Evolutionary conservation across 805 yeast species (phyloP).

Genomic region (Hanseniaspora jakobsenii): DNA sequence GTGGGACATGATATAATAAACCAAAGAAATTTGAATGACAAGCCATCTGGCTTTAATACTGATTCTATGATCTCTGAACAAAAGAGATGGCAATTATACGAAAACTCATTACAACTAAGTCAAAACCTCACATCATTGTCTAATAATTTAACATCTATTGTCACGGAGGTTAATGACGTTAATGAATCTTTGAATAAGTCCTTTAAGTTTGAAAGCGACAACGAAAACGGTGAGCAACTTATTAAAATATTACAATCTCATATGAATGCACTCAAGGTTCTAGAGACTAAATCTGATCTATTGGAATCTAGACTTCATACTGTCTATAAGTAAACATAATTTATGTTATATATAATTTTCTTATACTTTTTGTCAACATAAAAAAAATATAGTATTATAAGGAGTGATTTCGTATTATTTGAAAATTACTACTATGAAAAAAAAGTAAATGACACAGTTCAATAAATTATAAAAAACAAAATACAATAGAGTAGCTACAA

Average conservation of each 20-base stretch:
- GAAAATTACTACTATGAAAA: too few relatives aligned
- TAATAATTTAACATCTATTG: slow-evolving; percentile 58
- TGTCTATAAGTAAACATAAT: slow-evolving; percentile 17
- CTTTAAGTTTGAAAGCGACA: slow-evolving; percentile 25
- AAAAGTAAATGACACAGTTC: too few relatives aligned
- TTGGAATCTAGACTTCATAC: slow-evolving; percentile 54
- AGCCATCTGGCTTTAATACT: slow-evolving; percentile 40
- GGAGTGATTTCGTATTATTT: too few relatives aligned
- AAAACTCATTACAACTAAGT: slow-evolving; percentile 72
- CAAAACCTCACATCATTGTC: slow-evolving; percentile 71
- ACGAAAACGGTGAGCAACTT: slow-evolving; percentile 44
- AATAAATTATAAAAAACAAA: too few relatives aligned
- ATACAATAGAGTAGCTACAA: too few relatives aligned
- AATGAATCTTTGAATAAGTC: slow-evolving; percentile 68
- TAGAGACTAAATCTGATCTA: slow-evolving; percentile 59
- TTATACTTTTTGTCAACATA: too few relatives aligned
- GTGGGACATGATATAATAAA: background rate
- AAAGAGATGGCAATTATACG: slow-evolving; percentile 80
- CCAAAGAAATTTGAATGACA: slow-evolving; percentile 9
- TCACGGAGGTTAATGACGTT: slow-evolving; percentile 70
- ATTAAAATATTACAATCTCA: slow-evolving; percentile 77
- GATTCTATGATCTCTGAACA: slow-evolving; percentile 26
- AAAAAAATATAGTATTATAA: too few relatives aligned
- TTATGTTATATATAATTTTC: background rate
- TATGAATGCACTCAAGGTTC: slow-evolving; percentile 76